A percentile compares a stretch with the other conserved stretches of the same genome.
These are phyloP conservation scores for Solanum chmielewskii DNA, from an alignment of 257 asterid species.

Conservation along the genomic window DNA sequence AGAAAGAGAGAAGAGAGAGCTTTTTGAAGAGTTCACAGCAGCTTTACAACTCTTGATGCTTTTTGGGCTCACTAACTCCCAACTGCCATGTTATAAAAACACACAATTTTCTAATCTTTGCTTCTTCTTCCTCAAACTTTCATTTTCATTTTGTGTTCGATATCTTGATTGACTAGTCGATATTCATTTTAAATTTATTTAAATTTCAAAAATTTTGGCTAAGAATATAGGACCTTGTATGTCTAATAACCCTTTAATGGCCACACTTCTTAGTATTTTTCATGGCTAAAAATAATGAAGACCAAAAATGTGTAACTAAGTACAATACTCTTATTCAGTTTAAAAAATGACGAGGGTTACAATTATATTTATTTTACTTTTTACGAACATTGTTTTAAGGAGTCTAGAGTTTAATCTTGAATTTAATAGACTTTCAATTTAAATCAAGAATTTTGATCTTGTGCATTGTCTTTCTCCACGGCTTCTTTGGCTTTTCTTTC, in stretches of 20 bases:
- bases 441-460: not conserved
- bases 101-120: not conserved
- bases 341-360: not conserved
- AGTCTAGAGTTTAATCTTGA: not conserved
- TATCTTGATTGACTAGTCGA: fast-evolving
- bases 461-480: not conserved
- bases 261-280: not conserved
- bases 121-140: not conserved
- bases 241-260: not conserved
- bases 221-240: no score
- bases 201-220: no score
- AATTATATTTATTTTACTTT: not conserved
- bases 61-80: not conserved
- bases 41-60: not conserved
- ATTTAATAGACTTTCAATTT: not conserved
- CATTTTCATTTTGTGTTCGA: no score
- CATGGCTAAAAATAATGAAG: not conserved
- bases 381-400: not conserved
- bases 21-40: conserved; percentile 1
- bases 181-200: no score
- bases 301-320: not conserved
- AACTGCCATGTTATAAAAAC: not conserved
- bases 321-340: no score
- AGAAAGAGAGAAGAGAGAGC: not conserved
- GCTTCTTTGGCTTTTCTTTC: not conserved